These are phyloP conservation scores for Saccharomycopsis sp. DNA, from an alignment of 805 yeast species.

Conservation along the genomic window DNA sequence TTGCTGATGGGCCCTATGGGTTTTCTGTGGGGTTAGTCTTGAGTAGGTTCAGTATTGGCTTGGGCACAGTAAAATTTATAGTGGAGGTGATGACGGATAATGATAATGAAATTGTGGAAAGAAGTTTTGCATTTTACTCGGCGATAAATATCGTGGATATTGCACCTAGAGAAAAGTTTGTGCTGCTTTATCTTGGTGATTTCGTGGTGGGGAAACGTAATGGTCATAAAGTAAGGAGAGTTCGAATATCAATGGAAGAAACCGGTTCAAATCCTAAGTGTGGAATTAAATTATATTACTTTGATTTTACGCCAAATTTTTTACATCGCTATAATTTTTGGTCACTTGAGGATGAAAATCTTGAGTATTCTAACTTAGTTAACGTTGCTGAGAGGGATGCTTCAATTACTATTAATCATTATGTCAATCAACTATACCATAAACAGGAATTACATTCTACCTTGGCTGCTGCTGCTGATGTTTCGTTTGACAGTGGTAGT, in stretches of 20 bases:
- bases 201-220: conserved; percentile 26
- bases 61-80: conserved; percentile 53
- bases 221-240: neutral
- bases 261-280: conserved; percentile 47
- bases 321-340: neutral
- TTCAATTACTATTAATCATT: too few relatives aligned
- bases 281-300: conserved; percentile 40
- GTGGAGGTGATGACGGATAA: conserved; percentile 26
- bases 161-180: conserved; percentile 44
- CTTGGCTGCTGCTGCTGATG: too few relatives aligned
- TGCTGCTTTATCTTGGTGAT: conserved; percentile 44
- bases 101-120: conserved; percentile 26
- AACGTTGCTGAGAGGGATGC: neutral
- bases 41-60: conserved; percentile 29
- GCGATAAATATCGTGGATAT: conserved; percentile 52
- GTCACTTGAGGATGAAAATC: neutral
- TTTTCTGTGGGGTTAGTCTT: conserved; percentile 22
- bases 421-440: too few relatives aligned
- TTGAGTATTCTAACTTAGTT: neutral
- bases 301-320: conserved; percentile 28
- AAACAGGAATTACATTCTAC: too few relatives aligned
- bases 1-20: conserved; percentile 23
- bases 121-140: conserved; percentile 32
- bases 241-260: conserved; percentile 39
- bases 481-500: too few relatives aligned